Conservation (phyloP, 305 asterid genomes). For the Plantago coronopus region DNA sequence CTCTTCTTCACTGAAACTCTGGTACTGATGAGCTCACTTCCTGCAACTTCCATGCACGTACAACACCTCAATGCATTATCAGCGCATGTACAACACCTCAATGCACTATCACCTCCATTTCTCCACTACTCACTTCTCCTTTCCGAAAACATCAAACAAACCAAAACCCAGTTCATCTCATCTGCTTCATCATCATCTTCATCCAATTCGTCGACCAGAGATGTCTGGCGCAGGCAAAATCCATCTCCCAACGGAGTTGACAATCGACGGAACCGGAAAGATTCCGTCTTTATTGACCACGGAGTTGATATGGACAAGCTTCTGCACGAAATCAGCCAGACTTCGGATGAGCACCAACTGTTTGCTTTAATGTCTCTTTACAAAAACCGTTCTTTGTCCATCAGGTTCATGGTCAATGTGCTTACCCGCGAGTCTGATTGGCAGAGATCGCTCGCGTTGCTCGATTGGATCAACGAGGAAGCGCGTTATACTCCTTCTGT, state of each 20-base stretch:
- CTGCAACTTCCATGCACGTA: too few species aligned
- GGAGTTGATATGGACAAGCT: slow-evolving; percentile 71
- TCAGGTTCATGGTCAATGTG: slow-evolving; percentile 69
- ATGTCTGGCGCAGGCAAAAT: slow-evolving; percentile 34
- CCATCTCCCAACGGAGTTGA: neutral
- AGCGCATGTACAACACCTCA: too few species aligned
- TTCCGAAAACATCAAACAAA: slow-evolving; percentile 16
- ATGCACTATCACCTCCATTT: too few species aligned
- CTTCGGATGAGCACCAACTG: slow-evolving; percentile 63
- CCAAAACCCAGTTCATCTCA: slow-evolving; percentile 27
- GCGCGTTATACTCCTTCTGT: slow-evolving; percentile 76
- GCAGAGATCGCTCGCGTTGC: slow-evolving; percentile 80
- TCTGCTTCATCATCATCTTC: slow-evolving; percentile 33
- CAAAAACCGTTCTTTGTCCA: slow-evolving; percentile 52
- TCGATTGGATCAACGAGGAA: slow-evolving; percentile 82
- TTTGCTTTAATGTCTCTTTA: slow-evolving; percentile 64
- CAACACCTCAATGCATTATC: too few species aligned
- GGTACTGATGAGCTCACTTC: too few species aligned
- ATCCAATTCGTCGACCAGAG: slow-evolving; percentile 23
- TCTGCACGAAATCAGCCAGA: slow-evolving; percentile 44
- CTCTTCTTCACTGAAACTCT: too few species aligned
- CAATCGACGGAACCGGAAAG: slow-evolving; percentile 24
- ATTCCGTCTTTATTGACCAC: slow-evolving; percentile 45
- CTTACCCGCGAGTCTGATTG: slow-evolving; percentile 78
- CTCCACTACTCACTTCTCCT: too few species aligned